A percentile compares a stretch with the other conserved stretches of the same genome.
phyloP scores from a whole-genome alignment of 2,329 filamentous ascomycete genomes.

The Fusarium lyarnte region DNA sequence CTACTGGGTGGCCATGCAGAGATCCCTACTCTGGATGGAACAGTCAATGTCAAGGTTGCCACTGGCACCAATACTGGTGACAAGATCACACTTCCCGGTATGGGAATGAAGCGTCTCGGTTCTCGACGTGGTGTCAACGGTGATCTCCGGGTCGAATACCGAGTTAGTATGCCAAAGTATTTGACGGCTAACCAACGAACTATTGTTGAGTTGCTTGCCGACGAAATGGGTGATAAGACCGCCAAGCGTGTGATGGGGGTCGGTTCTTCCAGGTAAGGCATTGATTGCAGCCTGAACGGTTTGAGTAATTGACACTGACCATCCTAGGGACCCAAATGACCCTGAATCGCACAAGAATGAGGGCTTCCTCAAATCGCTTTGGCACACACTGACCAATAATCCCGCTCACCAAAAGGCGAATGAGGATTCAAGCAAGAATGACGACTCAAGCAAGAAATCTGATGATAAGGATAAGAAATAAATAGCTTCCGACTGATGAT shows the following conservation, averaged over 20 bases:
- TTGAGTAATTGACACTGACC: conserved; percentile 5
- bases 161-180: conserved; percentile 94
- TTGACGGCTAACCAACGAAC: conserved; percentile 90
- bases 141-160: conserved; percentile 93
- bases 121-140: conserved; percentile 74
- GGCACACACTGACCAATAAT: conserved; percentile 91
- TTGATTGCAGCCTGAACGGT: not conserved
- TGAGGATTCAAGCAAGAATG: conserved; percentile 32
- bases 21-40: conserved; percentile 88
- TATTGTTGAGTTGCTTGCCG: conserved; percentile 93
- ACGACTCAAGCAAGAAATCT: conserved; percentile 38
- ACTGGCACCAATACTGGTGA: conserved; percentile 95
- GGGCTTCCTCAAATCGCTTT: conserved; percentile 91
- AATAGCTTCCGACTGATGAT: conserved; percentile 48
- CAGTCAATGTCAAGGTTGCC: conserved; percentile 88
- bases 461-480: conserved; percentile 48
- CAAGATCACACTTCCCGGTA: conserved; percentile 85
- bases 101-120: conserved; percentile 91
- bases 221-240: conserved; percentile 93
- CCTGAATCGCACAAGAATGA: conserved; percentile 76
- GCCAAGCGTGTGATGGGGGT: conserved; percentile 95
- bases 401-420: conserved; percentile 59
- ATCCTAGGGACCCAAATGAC: conserved; percentile 38
- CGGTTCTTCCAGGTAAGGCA: conserved; percentile 48
- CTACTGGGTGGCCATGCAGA: conserved; percentile 89